Evolutionary conservation across 1,284 basidiomycete genomes (phyloP).

Genomic region (Athelia sp.): DNA sequence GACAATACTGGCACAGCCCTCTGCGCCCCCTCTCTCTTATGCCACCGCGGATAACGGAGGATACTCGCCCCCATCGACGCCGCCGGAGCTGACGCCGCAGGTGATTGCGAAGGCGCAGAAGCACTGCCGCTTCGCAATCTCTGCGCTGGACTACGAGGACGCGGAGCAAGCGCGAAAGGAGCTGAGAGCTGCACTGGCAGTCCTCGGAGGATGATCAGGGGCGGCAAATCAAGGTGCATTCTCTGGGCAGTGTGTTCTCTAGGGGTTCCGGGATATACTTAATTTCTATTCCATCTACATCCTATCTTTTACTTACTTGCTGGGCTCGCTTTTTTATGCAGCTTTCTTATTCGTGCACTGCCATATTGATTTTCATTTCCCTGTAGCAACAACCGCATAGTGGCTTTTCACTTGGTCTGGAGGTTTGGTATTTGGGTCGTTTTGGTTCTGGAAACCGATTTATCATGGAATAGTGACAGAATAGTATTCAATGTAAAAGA

Average conservation of each 20-base stretch:
- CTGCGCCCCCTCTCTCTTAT: conserved; percentile 12
- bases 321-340: not conserved
- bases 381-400: not conserved
- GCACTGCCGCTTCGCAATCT: conserved; percentile 88
- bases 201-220: conserved; percentile 52
- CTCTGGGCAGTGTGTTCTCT: not conserved
- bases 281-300: not conserved
- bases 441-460: too few relatives aligned
- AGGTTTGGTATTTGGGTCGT: too few relatives aligned
- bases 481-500: too few relatives aligned
- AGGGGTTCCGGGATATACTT: not conserved
- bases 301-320: not conserved
- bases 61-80: conserved; percentile 19
- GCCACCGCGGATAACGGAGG: conserved; percentile 9
- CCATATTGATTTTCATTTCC: too few relatives aligned
- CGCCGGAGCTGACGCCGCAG: conserved; percentile 54
- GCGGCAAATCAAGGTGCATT: not conserved
- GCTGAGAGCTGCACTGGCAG: conserved; percentile 65
- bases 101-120: conserved; percentile 77
- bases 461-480: too few relatives aligned
- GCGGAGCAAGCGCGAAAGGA: conserved; percentile 78
- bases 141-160: conserved; percentile 91
- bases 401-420: too few relatives aligned
- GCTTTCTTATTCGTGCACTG: not conserved
- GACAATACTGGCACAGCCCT: conserved; percentile 1